Conservation (phyloP, 2,329 filamentous ascomycete genomes). For the Fonsecaea erecta region DNA sequence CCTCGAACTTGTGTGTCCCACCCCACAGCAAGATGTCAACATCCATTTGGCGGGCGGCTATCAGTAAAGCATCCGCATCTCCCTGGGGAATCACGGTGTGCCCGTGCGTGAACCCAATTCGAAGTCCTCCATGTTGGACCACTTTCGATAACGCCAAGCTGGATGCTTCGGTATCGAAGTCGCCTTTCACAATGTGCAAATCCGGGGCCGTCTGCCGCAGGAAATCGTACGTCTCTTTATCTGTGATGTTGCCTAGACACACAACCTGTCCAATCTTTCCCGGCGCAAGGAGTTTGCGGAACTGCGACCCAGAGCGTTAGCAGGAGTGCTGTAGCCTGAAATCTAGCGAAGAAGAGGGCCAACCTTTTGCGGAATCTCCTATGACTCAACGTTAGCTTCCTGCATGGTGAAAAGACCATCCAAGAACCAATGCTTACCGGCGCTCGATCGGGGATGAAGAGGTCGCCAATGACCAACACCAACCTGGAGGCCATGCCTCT, state of each 20-base stretch:
- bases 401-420: constrained; percentile 13
- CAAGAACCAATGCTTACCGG: constrained; percentile 59
- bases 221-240: constrained; percentile 80
- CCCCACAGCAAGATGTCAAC: constrained; percentile 72
- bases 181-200: constrained; percentile 71
- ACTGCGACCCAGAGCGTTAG: constrained; percentile 55
- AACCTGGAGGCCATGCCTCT: constrained; percentile 75
- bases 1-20: constrained; percentile 71
- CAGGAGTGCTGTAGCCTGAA: constrained; percentile 6
- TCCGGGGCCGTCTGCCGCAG: constrained; percentile 74
- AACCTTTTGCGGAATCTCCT: constrained; percentile 88
- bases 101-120: constrained; percentile 73
- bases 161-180: constrained; percentile 71
- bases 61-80: constrained; percentile 69
- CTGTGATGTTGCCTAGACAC: constrained; percentile 79
- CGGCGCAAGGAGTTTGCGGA: constrained; percentile 81
- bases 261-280: constrained; percentile 83
- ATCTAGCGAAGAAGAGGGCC: constrained; percentile 23
- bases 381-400: constrained; percentile 18
- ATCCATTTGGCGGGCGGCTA: constrained; percentile 72
- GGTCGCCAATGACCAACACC: constrained; percentile 88
- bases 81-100: constrained; percentile 72
- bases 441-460: constrained; percentile 90
- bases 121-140: constrained; percentile 69
- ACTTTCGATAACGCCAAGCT: constrained; percentile 69